Percentiles rank a stretch among this genome's conserved stretches.
Evolutionary conservation across 495 filamentous ascomycete genomes (phyloP).

Genomic region (Podospora conica): DNA sequence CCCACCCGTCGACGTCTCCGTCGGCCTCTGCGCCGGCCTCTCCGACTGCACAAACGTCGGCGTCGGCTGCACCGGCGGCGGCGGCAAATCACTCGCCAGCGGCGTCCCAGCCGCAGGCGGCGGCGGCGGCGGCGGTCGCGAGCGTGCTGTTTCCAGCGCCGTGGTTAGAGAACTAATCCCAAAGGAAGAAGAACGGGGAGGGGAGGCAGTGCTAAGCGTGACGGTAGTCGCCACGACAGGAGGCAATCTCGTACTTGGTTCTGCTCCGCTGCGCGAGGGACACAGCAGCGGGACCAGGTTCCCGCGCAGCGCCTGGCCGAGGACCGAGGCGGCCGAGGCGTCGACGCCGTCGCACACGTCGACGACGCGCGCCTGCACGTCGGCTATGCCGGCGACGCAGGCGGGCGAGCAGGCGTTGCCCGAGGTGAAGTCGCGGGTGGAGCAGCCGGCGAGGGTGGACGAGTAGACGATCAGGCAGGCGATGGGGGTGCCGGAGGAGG

Average conservation of each 20-base stretch:
- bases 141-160: not conserved
- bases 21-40: conserved; percentile 8
- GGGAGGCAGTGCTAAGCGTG: not conserved
- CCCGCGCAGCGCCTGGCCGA: conserved; percentile 32
- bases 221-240: conserved; percentile 5
- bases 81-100: not conserved
- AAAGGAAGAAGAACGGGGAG: not conserved
- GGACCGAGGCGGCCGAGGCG: conserved; percentile 25
- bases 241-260: conserved; percentile 8
- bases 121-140: not conserved
- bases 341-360: conserved; percentile 25
- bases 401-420: conserved; percentile 30
- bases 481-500: conserved; percentile 29
- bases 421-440: conserved; percentile 28
- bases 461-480: conserved; percentile 37
- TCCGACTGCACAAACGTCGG: not conserved
- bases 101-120: too few species aligned
- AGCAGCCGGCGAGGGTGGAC: conserved; percentile 28
- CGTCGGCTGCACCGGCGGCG: not conserved
- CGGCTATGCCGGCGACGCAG: conserved; percentile 30
- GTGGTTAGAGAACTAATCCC: not conserved
- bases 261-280: conserved; percentile 12
- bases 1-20: conserved; percentile 6
- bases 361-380: conserved; percentile 20
- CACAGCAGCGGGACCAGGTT: conserved; percentile 33